Evolutionary conservation across 768 basidiomycete genomes (phyloP), one percentile per base, ranked within the genome.

Genomic region (Mycena olivaceomarginata): DNA sequence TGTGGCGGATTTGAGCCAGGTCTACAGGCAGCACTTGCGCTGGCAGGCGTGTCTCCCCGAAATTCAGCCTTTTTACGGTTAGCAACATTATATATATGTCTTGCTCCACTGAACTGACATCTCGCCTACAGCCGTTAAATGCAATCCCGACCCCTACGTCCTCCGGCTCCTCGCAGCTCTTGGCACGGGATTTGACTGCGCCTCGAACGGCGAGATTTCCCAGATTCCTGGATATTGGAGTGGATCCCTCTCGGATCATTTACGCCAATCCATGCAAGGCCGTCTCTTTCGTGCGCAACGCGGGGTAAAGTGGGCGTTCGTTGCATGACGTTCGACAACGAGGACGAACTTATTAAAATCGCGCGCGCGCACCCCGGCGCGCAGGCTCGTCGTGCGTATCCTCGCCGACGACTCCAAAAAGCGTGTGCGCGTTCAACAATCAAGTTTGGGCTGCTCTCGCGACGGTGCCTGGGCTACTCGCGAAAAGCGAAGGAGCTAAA

Each of bases 241-340:
- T 98, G 67, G 90, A 91, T 60, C 93, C 98, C 4, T 90, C 91
- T 66, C 92, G 94, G 74, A 95, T 99, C 89, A 96, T 99, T 82
- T 99, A 97, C 82, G 98, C 98, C 80, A 99, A 99, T 86, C 98
- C 98, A 0, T 99, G 98, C 93, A 99, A 99, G 87, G 96, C 98
- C 4, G 90, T 92, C 10, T 98, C 97, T 0, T 99, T 98, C 88
- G 91, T 99, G 81, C 95, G 97, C 70, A 91, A 93, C 80, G 95
- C 98, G 20, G 20, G 93, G 93, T 63, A 93, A 91, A 81, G 84
- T 88, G 31, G 94, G 95, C 31, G 97, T 99, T 67, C 91, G 96
- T 82, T 93, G 91, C 87, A 98, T 98, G 98, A 99, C 98, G 6
- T 99, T 99, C 84, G 98, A 99, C 88, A 99, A 99, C 86, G 92